These are phyloP conservation scores for Recurvomyces mirabilis DNA, from an alignment of 495 filamentous ascomycete species.

Conservation along the genomic window DNA sequence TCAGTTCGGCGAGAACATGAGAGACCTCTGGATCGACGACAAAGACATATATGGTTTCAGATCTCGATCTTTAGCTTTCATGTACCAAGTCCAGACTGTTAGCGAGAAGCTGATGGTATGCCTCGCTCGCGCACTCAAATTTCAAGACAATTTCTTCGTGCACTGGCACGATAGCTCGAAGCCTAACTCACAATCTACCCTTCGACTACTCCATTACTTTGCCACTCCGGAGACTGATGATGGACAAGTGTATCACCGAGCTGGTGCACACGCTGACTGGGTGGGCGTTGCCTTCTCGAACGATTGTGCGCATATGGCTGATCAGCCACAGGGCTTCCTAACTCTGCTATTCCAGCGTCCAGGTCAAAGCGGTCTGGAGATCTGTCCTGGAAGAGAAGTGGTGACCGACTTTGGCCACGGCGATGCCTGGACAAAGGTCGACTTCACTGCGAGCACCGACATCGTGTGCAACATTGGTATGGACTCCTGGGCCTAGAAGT, in stretches of 20 bases:
- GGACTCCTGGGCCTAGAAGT: no score
- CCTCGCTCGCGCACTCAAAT: slow-evolving; percentile 48
- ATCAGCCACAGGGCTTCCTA: not conserved
- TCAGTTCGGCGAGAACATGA: slow-evolving; percentile 47
- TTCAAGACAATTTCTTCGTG: slow-evolving; percentile 45
- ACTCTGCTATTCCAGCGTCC: slow-evolving; percentile 36
- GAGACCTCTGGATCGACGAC: slow-evolving; percentile 41
- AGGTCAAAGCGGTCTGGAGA: slow-evolving; percentile 52
- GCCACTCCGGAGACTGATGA: slow-evolving; percentile 24
- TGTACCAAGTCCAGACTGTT: slow-evolving; percentile 41
- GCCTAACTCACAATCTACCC: slow-evolving; percentile 42
- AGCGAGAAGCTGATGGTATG: slow-evolving; percentile 48
- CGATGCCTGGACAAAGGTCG: slow-evolving; percentile 52
- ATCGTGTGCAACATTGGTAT: slow-evolving; percentile 58
- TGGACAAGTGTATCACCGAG: slow-evolving; percentile 42
- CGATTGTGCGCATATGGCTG: not conserved
- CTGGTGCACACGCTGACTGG: slow-evolving; percentile 55
- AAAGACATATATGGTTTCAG: slow-evolving; percentile 39
- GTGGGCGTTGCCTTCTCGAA: slow-evolving; percentile 20
- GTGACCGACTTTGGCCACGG: slow-evolving; percentile 49
- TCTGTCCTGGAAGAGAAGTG: slow-evolving; percentile 53
- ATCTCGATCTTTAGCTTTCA: slow-evolving; percentile 37
- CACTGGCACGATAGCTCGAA: slow-evolving; percentile 40
- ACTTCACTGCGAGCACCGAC: slow-evolving; percentile 43
- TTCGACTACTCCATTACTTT: slow-evolving; percentile 49